These are phyloP conservation scores for Waltergamsia citrina DNA, from an alignment of 2,329 filamentous ascomycete species.

Conservation along the genomic window DNA sequence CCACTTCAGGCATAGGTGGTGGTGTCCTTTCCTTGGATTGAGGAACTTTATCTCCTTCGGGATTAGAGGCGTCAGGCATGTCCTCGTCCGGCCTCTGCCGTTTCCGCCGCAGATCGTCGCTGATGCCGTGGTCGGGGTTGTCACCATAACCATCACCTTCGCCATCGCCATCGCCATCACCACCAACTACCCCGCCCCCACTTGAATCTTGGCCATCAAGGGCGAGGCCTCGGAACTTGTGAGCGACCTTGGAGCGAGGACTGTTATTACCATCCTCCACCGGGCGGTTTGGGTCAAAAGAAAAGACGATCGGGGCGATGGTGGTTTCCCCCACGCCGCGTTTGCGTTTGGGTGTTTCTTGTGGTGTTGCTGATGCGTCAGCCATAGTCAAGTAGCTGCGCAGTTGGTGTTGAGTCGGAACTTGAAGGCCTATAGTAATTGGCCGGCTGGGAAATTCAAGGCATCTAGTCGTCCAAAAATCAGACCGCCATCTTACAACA, in stretches of 20 bases:
- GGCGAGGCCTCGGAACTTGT: conserved; percentile 40
- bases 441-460: no score
- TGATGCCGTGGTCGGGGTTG: no score
- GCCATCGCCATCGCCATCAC: conserved; percentile 17
- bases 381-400: conserved; percentile 1
- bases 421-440: no score
- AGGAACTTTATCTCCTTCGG: not conserved
- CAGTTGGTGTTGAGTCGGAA: not conserved
- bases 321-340: conserved; percentile 25
- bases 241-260: conserved; percentile 41
- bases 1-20: not conserved
- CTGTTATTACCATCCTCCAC: conserved; percentile 32
- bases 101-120: no score
- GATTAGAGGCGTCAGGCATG: conserved; percentile 15
- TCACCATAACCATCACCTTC: conserved; percentile 18
- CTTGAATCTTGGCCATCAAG: conserved; percentile 26
- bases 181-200: conserved; percentile 8
- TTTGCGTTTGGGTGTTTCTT: conserved; percentile 35
- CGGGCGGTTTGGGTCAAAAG: conserved; percentile 28
- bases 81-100: conserved; percentile 22
- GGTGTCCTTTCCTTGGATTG: not conserved
- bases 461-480: no score
- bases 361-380: not conserved
- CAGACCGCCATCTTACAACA: no score
- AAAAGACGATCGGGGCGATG: conserved; percentile 29